Conservation (phyloP, 208 protist species). For the Lotmaria passim region DNA sequence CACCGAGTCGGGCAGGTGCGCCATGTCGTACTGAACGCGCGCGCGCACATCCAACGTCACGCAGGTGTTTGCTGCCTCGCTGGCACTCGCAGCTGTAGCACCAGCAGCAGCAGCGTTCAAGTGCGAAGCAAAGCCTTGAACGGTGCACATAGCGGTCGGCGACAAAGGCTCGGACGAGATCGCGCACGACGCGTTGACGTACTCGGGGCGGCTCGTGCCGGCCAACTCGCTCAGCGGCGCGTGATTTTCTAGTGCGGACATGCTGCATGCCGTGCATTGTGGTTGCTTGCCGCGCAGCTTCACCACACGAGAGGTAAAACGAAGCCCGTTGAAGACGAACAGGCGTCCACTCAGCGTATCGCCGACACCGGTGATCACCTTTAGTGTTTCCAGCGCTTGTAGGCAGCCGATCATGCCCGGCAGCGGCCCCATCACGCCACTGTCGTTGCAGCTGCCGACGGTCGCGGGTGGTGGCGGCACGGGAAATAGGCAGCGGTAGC, state of each 20-base stretch:
- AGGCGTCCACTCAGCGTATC: slow-evolving; percentile 74
- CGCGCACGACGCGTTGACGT: slow-evolving; percentile 31
- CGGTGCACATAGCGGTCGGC: slow-evolving; percentile 6
- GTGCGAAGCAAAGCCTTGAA: slow-evolving; percentile 4
- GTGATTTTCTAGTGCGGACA: slow-evolving; percentile 4
- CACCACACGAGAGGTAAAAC: slow-evolving; percentile 70
- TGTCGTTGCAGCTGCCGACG: slow-evolving; percentile 93
- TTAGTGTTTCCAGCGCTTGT: slow-evolving; percentile 93
- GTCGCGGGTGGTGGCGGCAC: slow-evolving; percentile 74
- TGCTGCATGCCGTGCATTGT: slow-evolving; percentile 75
- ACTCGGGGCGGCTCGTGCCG: slow-evolving; percentile 52
- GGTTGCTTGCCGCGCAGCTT: slow-evolving; percentile 56
- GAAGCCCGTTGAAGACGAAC: slow-evolving; percentile 89
- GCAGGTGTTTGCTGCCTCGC: background rate
- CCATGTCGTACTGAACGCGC: slow-evolving; percentile 84
- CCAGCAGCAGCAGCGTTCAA: background rate
- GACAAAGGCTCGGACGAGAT: background rate
- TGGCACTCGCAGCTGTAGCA: background rate
- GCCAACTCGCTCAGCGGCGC: slow-evolving; percentile 27
- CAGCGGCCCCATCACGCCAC: slow-evolving; percentile 92
- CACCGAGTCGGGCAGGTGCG: slow-evolving; percentile 53
- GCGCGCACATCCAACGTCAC: slow-evolving; percentile 74
- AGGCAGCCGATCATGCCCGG: slow-evolving; percentile 94
- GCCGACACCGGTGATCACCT: slow-evolving; percentile 79
- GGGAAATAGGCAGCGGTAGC: slow-evolving; percentile 95